Conservation (phyloP, 164 flowering plant species). For the Liquidambar formosana region DNA sequence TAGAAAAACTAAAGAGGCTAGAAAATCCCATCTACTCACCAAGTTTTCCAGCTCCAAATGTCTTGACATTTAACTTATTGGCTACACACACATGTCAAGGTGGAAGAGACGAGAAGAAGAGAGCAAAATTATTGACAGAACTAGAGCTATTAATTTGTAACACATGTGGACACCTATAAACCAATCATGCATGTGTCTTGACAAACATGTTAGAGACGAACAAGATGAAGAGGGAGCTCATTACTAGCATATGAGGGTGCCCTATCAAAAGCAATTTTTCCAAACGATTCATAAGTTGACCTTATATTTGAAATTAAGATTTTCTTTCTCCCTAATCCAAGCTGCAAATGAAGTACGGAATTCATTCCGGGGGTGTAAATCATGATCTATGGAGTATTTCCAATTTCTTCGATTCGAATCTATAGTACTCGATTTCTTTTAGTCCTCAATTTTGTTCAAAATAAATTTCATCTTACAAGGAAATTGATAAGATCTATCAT, state of each 20-base stretch:
- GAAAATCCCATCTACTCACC: conserved; percentile 32
- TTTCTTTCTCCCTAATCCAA: background rate
- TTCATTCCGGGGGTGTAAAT: background rate
- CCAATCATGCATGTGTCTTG: background rate
- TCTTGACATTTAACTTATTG: no score
- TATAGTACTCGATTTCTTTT: no score
- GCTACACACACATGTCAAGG: no score
- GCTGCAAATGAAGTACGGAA: background rate
- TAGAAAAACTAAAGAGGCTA: conserved; percentile 1
- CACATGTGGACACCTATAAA: background rate
- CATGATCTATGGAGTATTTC: background rate
- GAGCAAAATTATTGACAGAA: background rate
- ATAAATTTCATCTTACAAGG: no score
- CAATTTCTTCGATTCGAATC: no score
- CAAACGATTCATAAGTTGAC: background rate
- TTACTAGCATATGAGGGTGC: background rate
- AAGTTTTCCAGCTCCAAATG: no score
- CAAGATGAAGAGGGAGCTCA: background rate
- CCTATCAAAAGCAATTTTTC: background rate
- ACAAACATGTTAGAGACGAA: background rate
- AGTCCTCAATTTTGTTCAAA: no score
- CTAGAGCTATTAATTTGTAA: background rate
- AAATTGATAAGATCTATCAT: background rate
- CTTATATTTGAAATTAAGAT: background rate
- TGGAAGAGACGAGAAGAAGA: no score